A percentile compares a stretch with the other conserved stretches of the same genome.
Conservation (phyloP, 2,329 filamentous ascomycete genomes). For the Parastagonospora nodorum region DNA sequence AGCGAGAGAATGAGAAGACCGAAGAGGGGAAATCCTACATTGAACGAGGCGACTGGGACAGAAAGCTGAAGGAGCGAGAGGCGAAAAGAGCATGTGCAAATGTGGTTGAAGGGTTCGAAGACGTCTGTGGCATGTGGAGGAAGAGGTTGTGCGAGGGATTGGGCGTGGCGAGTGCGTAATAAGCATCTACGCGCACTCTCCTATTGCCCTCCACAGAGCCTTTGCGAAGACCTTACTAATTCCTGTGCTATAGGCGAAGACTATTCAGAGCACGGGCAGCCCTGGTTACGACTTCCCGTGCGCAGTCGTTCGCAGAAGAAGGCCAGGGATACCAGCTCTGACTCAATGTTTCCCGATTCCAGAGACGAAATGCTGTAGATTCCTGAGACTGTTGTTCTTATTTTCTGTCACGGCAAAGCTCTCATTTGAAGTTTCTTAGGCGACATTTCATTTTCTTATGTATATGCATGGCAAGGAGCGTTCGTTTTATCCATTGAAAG, state of each 20-base stretch:
- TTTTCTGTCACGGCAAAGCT: not conserved
- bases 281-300: constrained; percentile 1
- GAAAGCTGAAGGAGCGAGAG: constrained; percentile 74
- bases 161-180: constrained; percentile 44
- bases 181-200: not conserved
- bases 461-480: constrained; percentile 12
- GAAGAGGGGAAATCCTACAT: constrained; percentile 86
- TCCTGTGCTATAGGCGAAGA: not conserved
- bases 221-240: not conserved
- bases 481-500: not conserved
- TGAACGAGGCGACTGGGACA: constrained; percentile 80
- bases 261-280: not conserved
- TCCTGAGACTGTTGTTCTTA: not conserved
- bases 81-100: constrained; percentile 84
- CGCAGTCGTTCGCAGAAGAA: not conserved
- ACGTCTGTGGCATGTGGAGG: constrained; percentile 84
- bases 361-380: constrained; percentile 2
- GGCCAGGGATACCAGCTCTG: constrained; percentile 2
- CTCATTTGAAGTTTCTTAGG: not conserved
- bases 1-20: constrained; percentile 77
- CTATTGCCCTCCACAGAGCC: not conserved
- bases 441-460: constrained; percentile 1
- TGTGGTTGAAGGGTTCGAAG: constrained; percentile 90
- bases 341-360: constrained; percentile 13
- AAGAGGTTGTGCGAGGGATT: constrained; percentile 65